Percentiles rank a stretch among this genome's conserved stretches.
These are phyloP conservation scores for Priceomyces fermenticarens DNA, from an alignment of 805 yeast genomes.

Conservation along the genomic window DNA sequence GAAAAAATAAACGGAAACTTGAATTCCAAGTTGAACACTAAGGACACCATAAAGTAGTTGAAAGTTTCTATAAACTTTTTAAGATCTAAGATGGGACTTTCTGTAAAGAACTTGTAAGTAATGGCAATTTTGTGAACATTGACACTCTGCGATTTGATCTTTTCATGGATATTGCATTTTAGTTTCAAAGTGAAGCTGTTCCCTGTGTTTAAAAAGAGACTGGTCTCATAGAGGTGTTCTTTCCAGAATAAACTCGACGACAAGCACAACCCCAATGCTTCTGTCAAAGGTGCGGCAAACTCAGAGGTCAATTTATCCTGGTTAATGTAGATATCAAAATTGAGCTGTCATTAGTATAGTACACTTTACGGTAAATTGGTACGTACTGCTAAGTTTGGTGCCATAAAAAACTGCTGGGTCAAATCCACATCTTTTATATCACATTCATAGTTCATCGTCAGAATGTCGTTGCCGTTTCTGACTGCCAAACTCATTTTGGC, in stretches of 20 bases:
- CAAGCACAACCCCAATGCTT: constrained; percentile 8
- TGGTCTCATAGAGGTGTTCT: constrained; percentile 7
- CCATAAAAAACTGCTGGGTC: not conserved
- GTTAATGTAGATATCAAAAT: constrained; percentile 12
- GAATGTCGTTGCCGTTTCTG: not conserved
- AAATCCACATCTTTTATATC: not conserved
- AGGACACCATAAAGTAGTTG: constrained; percentile 19
- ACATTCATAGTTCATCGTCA: not conserved
- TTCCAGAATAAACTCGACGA: constrained; percentile 7
- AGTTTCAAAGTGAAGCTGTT: constrained; percentile 6
- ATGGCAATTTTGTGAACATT: not conserved
- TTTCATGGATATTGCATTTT: constrained; percentile 9
- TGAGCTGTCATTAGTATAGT: constrained; percentile 4
- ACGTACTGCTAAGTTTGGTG: constrained; percentile 4
- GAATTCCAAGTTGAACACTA: constrained; percentile 25
- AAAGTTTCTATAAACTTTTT: constrained; percentile 10
- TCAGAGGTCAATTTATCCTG: constrained; percentile 3
- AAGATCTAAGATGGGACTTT: constrained; percentile 3
- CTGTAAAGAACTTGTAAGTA: constrained; percentile 2
- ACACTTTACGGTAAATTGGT: not conserved
- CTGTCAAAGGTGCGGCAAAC: constrained; percentile 10
- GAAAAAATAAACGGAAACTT: constrained; percentile 31
- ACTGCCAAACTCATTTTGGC: not conserved
- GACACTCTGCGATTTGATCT: constrained; percentile 1
- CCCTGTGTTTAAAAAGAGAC: constrained; percentile 6